These are phyloP conservation scores for Magnolia officinalis DNA, from an alignment of 164 flowering plant genomes.

Conservation along the genomic window DNA sequence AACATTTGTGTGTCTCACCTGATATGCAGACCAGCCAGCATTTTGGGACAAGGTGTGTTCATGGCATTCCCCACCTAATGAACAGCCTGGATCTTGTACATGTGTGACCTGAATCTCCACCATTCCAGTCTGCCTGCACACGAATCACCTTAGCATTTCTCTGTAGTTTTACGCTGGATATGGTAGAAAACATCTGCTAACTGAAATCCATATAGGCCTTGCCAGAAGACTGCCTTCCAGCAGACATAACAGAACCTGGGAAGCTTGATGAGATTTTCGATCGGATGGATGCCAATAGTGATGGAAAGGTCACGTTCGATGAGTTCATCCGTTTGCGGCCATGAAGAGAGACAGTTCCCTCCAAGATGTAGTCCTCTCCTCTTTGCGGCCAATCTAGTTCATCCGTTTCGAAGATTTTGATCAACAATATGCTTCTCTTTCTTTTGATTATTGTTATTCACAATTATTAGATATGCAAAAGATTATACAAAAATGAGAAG, in stretches of 20 bases:
- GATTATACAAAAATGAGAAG: too few species aligned
- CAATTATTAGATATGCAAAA: too few species aligned
- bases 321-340: constrained; percentile 85
- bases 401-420: not conserved
- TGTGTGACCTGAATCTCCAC: too few species aligned
- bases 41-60: too few species aligned
- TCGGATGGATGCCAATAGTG: constrained; percentile 67
- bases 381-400: constrained; percentile 38
- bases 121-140: too few species aligned
- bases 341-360: constrained; percentile 79
- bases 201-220: constrained; percentile 46
- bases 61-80: too few species aligned
- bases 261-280: constrained; percentile 74
- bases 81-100: too few species aligned
- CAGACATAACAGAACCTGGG: constrained; percentile 67
- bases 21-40: too few species aligned
- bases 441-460: too few species aligned
- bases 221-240: constrained; percentile 71
- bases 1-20: too few species aligned
- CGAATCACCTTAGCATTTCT: too few species aligned
- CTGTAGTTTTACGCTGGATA: too few species aligned
- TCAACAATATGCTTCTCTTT: not conserved
- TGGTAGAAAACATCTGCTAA: not conserved
- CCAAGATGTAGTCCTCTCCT: constrained; percentile 66
- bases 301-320: constrained; percentile 67